Conservation (phyloP, 1,284 basidiomycete genomes). For the Cryptococcus sp. region DNA sequence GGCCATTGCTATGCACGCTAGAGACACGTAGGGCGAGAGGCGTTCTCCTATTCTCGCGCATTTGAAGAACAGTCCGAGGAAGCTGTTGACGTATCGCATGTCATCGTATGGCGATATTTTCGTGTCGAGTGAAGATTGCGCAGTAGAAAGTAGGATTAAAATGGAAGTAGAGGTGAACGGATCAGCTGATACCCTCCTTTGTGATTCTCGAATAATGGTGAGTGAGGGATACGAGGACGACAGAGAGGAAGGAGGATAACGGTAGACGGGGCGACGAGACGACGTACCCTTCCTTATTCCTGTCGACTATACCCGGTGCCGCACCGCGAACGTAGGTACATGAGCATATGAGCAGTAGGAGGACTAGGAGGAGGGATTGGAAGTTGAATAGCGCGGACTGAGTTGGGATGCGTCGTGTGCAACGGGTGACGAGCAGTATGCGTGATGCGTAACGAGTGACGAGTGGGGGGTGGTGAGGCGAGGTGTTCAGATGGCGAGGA, state of each 20-base stretch:
- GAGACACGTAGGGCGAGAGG: constrained; percentile 76
- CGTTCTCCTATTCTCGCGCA: constrained; percentile 87
- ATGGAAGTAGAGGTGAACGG: neutral
- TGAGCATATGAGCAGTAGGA: constrained; percentile 92
- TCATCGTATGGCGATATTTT: too few relatives aligned
- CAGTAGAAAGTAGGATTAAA: neutral
- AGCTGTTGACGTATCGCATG: constrained; percentile 61
- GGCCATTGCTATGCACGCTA: constrained; percentile 81
- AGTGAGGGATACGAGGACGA: too few relatives aligned
- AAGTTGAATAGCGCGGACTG: constrained; percentile 99
- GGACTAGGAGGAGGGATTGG: constrained; percentile 88
- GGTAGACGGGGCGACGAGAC: too few relatives aligned
- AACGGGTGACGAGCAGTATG: too few relatives aligned
- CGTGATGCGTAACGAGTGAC: too few relatives aligned
- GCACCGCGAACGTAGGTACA: constrained; percentile 93
- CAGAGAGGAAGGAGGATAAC: too few relatives aligned
- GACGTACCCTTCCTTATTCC: constrained; percentile 89
- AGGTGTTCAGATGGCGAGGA: too few relatives aligned
- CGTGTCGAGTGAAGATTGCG: neutral
- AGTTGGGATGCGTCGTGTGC: too few relatives aligned
- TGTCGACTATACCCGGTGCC: constrained; percentile 84
- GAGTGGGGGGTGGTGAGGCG: too few relatives aligned
- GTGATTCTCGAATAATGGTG: too few relatives aligned
- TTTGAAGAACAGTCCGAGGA: constrained; percentile 90
- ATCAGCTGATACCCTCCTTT: neutral